Percentiles rank a stretch among this genome's conserved stretches.
phyloP scores from a whole-genome alignment of 495 filamentous ascomycete genomes.

The Hypoxylon trugodes region DNA sequence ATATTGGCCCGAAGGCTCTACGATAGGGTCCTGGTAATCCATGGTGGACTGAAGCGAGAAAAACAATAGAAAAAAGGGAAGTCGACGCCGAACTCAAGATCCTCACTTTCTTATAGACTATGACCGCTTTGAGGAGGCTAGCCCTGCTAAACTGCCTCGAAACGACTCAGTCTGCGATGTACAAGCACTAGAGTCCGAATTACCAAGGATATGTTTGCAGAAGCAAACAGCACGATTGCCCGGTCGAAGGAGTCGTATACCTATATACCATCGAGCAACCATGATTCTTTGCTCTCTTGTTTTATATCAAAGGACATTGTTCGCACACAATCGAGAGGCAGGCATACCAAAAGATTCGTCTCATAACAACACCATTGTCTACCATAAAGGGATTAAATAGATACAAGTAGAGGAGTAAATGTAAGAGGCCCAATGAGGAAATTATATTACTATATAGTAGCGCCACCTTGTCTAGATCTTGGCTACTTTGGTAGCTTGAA shows the following conservation, averaged over 20 bases:
- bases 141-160: conserved; percentile 25
- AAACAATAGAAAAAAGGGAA: too few relatives aligned
- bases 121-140: conserved; percentile 14
- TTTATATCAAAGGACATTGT: conserved; percentile 11
- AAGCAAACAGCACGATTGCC: too few relatives aligned
- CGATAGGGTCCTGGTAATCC: neutral
- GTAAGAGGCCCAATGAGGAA: too few relatives aligned
- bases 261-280: neutral
- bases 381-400: conserved; percentile 5
- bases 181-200: too few relatives aligned
- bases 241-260: neutral
- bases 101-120: too few relatives aligned
- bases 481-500: neutral
- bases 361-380: conserved; percentile 26
- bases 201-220: too few relatives aligned
- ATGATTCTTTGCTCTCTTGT: neutral
- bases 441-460: too few relatives aligned
- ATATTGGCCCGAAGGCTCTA: conserved; percentile 5
- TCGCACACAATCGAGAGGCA: neutral
- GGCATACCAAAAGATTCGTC: neutral
- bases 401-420: neutral
- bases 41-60: too few relatives aligned
- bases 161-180: too few relatives aligned
- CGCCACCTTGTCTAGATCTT: too few relatives aligned
- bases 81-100: too few relatives aligned